Evolutionary conservation across 148 eudicot genomes (phyloP).

Genomic region (Salicornia ramosissima): DNA sequence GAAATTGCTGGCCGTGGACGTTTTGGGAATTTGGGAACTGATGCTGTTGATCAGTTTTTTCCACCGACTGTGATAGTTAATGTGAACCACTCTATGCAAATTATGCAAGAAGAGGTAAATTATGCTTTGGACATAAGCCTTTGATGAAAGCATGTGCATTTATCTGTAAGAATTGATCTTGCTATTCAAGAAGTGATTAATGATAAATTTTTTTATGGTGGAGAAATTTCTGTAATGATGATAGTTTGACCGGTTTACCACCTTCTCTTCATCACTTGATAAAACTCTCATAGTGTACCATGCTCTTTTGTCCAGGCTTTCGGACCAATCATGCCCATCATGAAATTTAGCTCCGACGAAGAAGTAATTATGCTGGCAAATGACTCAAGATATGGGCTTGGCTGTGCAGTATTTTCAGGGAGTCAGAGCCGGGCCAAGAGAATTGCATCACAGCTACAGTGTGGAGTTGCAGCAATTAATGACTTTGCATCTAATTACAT

Average conservation of each 20-base stretch:
- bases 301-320: slow-evolving; percentile 56
- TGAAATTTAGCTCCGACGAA: slow-evolving; percentile 87
- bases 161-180: too few species aligned
- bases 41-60: slow-evolving; percentile 95
- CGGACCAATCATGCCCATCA: slow-evolving; percentile 97
- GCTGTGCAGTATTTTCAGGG: slow-evolving; percentile 96
- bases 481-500: slow-evolving; percentile 92
- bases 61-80: slow-evolving; percentile 88
- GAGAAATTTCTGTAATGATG: neutral
- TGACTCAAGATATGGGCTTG: slow-evolving; percentile 96
- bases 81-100: slow-evolving; percentile 84
- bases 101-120: slow-evolving; percentile 96
- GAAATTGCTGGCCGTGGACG: slow-evolving; percentile 89
- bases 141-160: neutral
- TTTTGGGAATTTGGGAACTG: slow-evolving; percentile 90
- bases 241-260: neutral
- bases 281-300: neutral
- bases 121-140: neutral
- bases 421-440: slow-evolving; percentile 71
- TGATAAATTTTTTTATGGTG: neutral
- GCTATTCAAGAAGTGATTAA: too few species aligned
- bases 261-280: neutral
- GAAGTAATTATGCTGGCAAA: slow-evolving; percentile 87
- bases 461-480: slow-evolving; percentile 91
- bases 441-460: slow-evolving; percentile 75